Conservation (phyloP, 768 basidiomycete species). For the Xanthoconium purpureum region DNA sequence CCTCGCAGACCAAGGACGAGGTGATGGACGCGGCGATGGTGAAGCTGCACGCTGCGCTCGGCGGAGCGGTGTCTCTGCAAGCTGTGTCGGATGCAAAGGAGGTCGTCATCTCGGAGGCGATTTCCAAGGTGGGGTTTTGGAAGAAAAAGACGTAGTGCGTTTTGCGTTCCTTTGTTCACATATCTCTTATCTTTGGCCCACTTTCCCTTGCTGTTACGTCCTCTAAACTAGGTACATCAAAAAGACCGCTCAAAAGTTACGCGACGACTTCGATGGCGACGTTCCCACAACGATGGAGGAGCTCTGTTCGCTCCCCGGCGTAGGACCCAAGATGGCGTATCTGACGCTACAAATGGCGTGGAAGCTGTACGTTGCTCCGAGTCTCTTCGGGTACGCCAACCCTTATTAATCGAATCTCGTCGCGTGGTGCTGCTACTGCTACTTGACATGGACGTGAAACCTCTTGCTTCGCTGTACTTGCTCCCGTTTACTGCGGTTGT, state of each 20-base stretch:
- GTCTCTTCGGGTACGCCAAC: too few species aligned
- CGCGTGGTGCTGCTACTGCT: not conserved
- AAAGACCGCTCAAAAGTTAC: constrained; percentile 63
- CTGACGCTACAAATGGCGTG: constrained; percentile 80
- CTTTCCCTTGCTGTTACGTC: too few species aligned
- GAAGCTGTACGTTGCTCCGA: constrained; percentile 58
- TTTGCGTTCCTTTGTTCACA: too few species aligned
- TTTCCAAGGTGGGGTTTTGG: constrained; percentile 93
- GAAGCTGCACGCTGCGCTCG: constrained; percentile 69
- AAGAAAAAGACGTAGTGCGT: constrained; percentile 73
- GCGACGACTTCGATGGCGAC: constrained; percentile 74
- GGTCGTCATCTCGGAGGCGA: constrained; percentile 64
- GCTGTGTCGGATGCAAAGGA: constrained; percentile 63
- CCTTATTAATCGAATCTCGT: not conserved
- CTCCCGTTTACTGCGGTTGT: too few species aligned
- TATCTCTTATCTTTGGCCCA: too few species aligned
- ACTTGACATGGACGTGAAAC: not conserved
- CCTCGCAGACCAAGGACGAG: constrained; percentile 93
- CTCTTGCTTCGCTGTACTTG: too few species aligned
- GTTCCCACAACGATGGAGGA: constrained; percentile 88
- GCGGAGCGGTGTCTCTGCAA: constrained; percentile 77
- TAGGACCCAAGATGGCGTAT: constrained; percentile 97
- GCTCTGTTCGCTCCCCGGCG: constrained; percentile 82
- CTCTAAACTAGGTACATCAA: constrained; percentile 58
- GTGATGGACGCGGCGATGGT: constrained; percentile 77